Conservation (phyloP, 805 yeast genomes). For the Blastobotrys peoriensis region DNA sequence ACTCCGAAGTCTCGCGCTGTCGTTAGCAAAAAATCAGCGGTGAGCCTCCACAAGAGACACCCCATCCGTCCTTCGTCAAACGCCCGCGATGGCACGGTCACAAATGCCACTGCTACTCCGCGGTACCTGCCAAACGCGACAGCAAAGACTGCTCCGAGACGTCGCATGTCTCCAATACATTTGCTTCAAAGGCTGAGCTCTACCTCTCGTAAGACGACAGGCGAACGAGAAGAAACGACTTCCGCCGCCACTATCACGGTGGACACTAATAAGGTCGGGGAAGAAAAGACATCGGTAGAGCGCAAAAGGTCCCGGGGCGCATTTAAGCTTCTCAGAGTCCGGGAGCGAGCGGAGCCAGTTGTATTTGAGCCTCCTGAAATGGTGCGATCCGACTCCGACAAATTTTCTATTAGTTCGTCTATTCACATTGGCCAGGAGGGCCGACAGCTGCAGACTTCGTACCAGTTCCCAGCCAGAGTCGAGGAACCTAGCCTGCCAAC, state of each 20-base stretch:
- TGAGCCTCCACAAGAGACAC: conserved; percentile 1
- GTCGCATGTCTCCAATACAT: background rate
- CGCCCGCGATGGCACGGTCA: conserved; percentile 3
- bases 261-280: too few species aligned
- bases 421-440: background rate
- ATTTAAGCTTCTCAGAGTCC: background rate
- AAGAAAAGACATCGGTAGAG: background rate
- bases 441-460: background rate
- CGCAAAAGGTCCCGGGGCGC: background rate
- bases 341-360: background rate
- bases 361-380: background rate
- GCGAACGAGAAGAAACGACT: background rate
- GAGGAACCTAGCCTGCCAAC: background rate
- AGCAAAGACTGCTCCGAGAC: background rate
- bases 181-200: background rate
- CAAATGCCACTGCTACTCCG: too few species aligned
- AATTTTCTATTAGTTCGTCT: background rate
- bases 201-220: background rate
- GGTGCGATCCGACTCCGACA: background rate
- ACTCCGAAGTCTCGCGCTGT: conserved; percentile 4
- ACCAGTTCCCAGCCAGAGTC: conserved; percentile 1
- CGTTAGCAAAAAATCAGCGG: background rate
- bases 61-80: conserved; percentile 1
- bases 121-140: background rate
- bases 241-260: background rate